Conservation (phyloP, 148 eudicot species). For the Chenopodium album region DNA sequence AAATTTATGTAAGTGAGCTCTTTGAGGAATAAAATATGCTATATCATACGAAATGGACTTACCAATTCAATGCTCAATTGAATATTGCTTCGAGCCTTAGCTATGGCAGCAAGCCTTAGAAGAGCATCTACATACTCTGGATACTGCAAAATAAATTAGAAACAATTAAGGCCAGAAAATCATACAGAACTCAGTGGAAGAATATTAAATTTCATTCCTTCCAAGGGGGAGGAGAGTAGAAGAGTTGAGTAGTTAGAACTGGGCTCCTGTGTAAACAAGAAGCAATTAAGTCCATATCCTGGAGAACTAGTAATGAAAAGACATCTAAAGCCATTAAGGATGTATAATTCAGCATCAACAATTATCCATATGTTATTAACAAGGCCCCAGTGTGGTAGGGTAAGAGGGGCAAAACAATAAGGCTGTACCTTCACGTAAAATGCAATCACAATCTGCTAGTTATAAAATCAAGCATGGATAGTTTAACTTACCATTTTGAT, state of each 20-base stretch:
- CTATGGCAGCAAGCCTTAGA: constrained; percentile 87
- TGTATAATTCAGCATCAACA: no score
- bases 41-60: constrained; percentile 19
- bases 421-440: no score
- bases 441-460: no score
- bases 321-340: not conserved
- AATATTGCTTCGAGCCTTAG: constrained; percentile 82
- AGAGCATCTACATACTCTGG: constrained; percentile 88
- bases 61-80: constrained; percentile 89
- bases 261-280: no score
- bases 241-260: not conserved
- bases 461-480: no score
- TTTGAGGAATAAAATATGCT: not conserved
- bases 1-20: not conserved
- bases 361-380: not conserved
- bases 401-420: no score
- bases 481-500: no score
- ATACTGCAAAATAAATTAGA: constrained; percentile 45
- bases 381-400: not conserved
- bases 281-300: no score
- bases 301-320: not conserved
- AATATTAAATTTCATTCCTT: not conserved
- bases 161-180: not conserved
- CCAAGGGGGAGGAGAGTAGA: not conserved
- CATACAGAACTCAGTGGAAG: not conserved